Evolutionary conservation across 805 yeast genomes (phyloP), one percentile per base, ranked within the genome.

Genomic region (Starmerella asiatica): DNA sequence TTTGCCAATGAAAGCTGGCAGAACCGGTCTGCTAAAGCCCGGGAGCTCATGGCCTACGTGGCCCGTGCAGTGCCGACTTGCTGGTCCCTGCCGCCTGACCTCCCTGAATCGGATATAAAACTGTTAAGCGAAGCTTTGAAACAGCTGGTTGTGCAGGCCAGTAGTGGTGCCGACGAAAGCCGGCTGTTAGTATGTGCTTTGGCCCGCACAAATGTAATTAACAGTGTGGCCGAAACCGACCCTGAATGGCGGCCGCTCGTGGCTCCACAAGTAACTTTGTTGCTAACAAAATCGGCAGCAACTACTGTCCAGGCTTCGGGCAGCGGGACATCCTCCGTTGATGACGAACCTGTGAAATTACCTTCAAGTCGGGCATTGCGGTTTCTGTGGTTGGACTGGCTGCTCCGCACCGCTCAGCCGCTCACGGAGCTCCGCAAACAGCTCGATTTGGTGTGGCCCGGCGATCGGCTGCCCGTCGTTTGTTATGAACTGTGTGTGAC

Each of bases 401-500:
- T 36, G 19, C 44, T 52, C 15, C 19, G 43, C 5, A 41, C 43
- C 11, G 42, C 49, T 17, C 49, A 35, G 42, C 31, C 36, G 8
- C 24, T 45, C 9, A 24, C 28, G 18, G 6, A 18, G 28, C 9
- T 46, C 11, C 23, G 24, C 12, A 33, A 24, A 7, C 53, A 46
- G 40, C 30, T 52, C 19, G 50, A 51, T 15, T 21, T 50, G 18
- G 18, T 49, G 30, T 52, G 56, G 56, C 55, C 55, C 20, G 48
- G 45, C 21, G 54, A 53, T 35, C 46, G 53, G 15, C 35, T 38
- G 4, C 21, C 44, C 2, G 47, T 52, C 2, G 36, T 58, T 5
- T 19, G 64, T 54, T 48, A 63, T 49, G 62, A 69, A 57, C 40
- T 70, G 48, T 42, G 69, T 40, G 53, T 68, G 46, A 43, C 69